Evolutionary conservation across 1,139 yeast species (phyloP), one percentile per base, ranked within the genome.

Genomic region (Yamadazyma triangularis): DNA sequence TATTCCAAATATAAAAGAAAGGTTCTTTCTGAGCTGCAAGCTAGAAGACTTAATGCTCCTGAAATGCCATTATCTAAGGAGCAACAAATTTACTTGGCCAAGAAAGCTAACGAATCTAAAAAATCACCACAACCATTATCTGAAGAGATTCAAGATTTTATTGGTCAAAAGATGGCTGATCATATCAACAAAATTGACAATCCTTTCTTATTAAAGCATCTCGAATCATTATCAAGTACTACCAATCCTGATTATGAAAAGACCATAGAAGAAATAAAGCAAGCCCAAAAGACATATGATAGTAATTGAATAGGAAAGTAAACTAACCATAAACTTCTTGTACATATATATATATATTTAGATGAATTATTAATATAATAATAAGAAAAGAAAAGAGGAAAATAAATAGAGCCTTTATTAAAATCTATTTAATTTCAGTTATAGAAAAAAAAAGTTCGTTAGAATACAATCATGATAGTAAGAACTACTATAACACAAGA

Each of bases 41-140:
- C 82, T 31, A 73, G 76, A 44, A 73, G 69, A 46, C 62, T 82
- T 44, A 71, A 72, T 22, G 76, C 81, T 19, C 95, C 95, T 26
- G 60, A 67, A 38, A 86, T 86, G 95, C 96, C 95, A 27, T 57
- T 77, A 41, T 64, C 80, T n/a, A 74, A 68, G 28, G 72, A 70
- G 29, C 82, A 79, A 63, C 71, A 70, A 61, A 77, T 77, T 8
- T 77, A 76, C 51, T 66, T 77, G 58, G 71, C 72, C 33, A 83
- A 80, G 58, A 69, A 73, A 60, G 33, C 32, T 8, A 26, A 33
- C 24, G 32, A 32, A 27, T 30, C 30, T 24, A 32, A 27, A 21
- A 32, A 64, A 69, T 29, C 64, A 64, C 12, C 23, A 44, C 63
- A 63, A 27, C 68, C 69, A 44, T 74, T 86, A 47, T 66, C 84